phyloP scores from a whole-genome alignment of 2,329 filamentous ascomycete species.

The Diaporthe sp. region DNA sequence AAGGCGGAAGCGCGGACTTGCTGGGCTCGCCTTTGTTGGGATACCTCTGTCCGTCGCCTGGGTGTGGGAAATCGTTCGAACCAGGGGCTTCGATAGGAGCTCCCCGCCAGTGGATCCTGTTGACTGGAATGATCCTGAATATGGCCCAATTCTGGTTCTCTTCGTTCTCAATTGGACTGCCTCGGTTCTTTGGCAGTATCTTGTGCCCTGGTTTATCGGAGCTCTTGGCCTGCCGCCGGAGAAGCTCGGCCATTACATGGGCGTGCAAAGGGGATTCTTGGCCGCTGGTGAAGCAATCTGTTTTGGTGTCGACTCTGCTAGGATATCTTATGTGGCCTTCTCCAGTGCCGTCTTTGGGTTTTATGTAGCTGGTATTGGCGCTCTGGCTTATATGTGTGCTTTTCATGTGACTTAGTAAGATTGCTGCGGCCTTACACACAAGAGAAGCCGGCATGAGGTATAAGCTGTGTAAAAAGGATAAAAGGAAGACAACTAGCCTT shows the following conservation, averaged over 20 bases:
- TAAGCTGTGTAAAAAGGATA: too few species aligned
- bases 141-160: background rate
- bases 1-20: background rate
- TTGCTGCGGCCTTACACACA: too few species aligned
- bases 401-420: background rate
- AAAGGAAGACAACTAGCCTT: too few species aligned
- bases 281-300: constrained; percentile 8
- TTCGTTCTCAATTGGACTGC: background rate
- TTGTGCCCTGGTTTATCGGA: background rate
- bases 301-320: background rate
- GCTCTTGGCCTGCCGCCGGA: background rate
- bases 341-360: background rate
- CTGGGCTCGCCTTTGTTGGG: background rate
- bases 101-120: too few species aligned
- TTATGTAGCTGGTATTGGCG: background rate
- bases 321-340: constrained; percentile 2
- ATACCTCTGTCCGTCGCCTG: background rate
- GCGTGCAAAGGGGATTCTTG: background rate
- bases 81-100: background rate
- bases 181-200: background rate
- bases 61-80: background rate
- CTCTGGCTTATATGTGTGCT: background rate
- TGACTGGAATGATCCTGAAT: background rate
- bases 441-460: too few species aligned
- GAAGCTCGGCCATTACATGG: constrained; percentile 5